These are phyloP conservation scores for Nematodospora valgi DNA, from an alignment of 805 yeast genomes.

Conservation along the genomic window DNA sequence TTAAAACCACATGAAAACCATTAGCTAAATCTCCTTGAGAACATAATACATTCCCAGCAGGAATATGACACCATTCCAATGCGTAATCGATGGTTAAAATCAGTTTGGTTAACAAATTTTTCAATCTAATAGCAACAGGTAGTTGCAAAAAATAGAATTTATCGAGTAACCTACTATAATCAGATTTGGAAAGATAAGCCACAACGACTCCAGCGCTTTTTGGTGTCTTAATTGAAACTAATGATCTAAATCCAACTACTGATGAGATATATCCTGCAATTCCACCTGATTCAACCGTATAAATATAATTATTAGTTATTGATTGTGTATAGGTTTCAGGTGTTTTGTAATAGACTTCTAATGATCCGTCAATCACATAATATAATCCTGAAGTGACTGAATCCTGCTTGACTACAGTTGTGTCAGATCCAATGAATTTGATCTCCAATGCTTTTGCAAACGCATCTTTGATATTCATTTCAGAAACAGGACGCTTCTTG, in stretches of 20 bases:
- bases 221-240: slow-evolving; percentile 65
- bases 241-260: slow-evolving; percentile 72
- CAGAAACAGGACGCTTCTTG: slow-evolving; percentile 4
- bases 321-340: too few relatives aligned
- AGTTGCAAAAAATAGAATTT: slow-evolving; percentile 72
- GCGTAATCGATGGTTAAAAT: slow-evolving; percentile 83
- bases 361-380: slow-evolving; percentile 73
- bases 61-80: slow-evolving; percentile 88
- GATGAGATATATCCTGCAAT: slow-evolving; percentile 86
- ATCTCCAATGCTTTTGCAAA: slow-evolving; percentile 61
- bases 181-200: slow-evolving; percentile 65
- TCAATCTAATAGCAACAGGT: slow-evolving; percentile 71
- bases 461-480: slow-evolving; percentile 44
- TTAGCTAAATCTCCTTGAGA: slow-evolving; percentile 84
- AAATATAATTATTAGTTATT: slow-evolving; percentile 39
- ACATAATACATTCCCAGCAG: slow-evolving; percentile 80
- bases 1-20: slow-evolving; percentile 84
- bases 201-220: slow-evolving; percentile 54
- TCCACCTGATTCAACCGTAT: slow-evolving; percentile 70
- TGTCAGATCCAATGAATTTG: slow-evolving; percentile 48
- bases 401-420: slow-evolving; percentile 60
- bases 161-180: slow-evolving; percentile 66
- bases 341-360: slow-evolving; percentile 49
- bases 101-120: slow-evolving; percentile 62
- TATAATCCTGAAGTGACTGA: slow-evolving; percentile 70